Base-by-base conservation (phyloP, 2,329 filamentous ascomycete species). In the Pezicula rhizophila region DNA sequence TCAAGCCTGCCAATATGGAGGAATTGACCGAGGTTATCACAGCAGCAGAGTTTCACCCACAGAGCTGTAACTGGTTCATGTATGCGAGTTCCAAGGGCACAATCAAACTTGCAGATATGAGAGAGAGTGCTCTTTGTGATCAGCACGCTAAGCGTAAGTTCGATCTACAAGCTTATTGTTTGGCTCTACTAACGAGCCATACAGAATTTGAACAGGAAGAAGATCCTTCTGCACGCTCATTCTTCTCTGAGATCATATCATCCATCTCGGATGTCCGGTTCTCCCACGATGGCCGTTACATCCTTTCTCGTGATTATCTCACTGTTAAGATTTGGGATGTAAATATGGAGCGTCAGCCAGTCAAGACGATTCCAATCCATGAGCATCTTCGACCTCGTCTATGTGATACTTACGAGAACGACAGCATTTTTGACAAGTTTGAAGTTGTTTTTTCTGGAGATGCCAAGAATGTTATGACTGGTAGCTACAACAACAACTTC, bases 291-390 rank as follows among this genome's bases (percentile, higher is more conserved):
- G 93, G 93, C 56, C 84, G 92, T 60, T 97, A 97, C 71, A 97
- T 99, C 56, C 81, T 99, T 48, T 99, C 93, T 15, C 86, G 93
- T 64, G 93, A 99, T 72, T 99, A 99, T 68, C 76, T 99, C 52
- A 99, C 93, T 0, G 93, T 99, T 66, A 99, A 99, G 77, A 97
- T 99, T 61, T 99, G 93, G 93, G 93, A 99, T 68, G 91, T 99
- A 60, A 96, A 95, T 70, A 99, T 97, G 93, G 93, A 99, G 71
- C 83, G 89, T 54, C 89, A 95, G 63, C 93, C 93, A 0, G 81
- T 99, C 63, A 99, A 99, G 79, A 97, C 92, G 11, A 99, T 99
- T 63, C 93, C 93, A 2, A 97, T 99, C 58, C 93, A 99, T 68
- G 93, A 99, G 66, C 93, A 99, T 65, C 80, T 99, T 43, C 83